Evolutionary conservation across 495 filamentous ascomycete species (phyloP), one percentile per base, ranked within the genome.

Genomic region (Hamigera avellanea): DNA sequence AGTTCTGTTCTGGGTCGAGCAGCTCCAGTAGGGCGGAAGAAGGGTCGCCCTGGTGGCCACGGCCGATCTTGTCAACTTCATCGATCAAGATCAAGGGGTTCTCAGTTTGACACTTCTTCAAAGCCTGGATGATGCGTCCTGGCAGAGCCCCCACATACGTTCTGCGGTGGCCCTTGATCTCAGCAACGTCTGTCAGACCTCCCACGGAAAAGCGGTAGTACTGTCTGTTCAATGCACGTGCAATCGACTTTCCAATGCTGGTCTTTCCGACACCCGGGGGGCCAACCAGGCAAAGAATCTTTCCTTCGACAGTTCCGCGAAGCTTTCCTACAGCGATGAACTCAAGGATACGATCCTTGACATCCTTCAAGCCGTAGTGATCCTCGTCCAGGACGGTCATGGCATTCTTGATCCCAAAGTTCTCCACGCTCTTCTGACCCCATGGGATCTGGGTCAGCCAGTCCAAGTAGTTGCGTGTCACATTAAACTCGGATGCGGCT

Each of bases 71-170:
- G 65, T 99, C 93, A 33, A 99, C 69, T 56, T 99, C 93, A 55
- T 99, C 93, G 49, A 99, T 95, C 31, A 99, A 62, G 42, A 99
- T 85, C 32, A 99, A 62, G 28, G 93, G 93, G 54, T 99, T 99
- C 54, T 96, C 93, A 0, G 93, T 96, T 56, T 96, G 87, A 59
- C 91, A 95, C 57, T 96, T 96, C 76, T 99, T 99, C 39, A 99
- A 66, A 15, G 93, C 93, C 61, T 96, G 93, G 42, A 96, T 96
- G 54, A 96, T 93, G 33, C 93, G 81, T 16, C 93, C 93, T 17
- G 93, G 93, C 29, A 99, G 65, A 29, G 93, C 93, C 39, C 93
- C 93, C 36, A 99, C 89, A 50, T 99, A 99, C 8, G 93, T 99
- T 45, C 93, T 69, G 41, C 93, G 72, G 53, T 99, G 93, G 30